Evolutionary conservation across 352 stramenopile genomes (phyloP).

Genomic region (Phytophthora hibernalis): DNA sequence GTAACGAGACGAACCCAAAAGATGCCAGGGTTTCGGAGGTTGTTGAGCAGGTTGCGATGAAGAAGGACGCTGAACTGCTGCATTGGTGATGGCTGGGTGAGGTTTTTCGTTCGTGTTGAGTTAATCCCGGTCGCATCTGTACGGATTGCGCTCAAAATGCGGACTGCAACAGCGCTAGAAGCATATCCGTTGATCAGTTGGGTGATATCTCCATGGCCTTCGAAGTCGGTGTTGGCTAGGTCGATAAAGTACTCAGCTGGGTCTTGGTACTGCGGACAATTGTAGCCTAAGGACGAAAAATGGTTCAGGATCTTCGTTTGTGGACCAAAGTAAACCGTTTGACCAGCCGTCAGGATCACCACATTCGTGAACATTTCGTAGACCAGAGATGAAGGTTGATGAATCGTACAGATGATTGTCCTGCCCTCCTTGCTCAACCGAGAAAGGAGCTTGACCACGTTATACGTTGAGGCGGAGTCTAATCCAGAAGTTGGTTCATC

Average conservation of each 20-base stretch:
- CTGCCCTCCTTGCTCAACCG: constrained; percentile 56
- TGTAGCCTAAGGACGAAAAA: constrained; percentile 55
- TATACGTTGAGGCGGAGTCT: constrained; percentile 87
- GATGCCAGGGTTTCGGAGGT: constrained; percentile 67
- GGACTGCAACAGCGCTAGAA: constrained; percentile 12
- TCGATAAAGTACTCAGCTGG: constrained; percentile 65
- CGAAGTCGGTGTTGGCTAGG: constrained; percentile 66
- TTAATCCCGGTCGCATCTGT: constrained; percentile 9
- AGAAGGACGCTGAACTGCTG: constrained; percentile 64
- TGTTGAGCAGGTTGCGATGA: constrained; percentile 62
- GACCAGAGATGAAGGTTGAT: constrained; percentile 74
- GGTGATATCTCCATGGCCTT: constrained; percentile 27
- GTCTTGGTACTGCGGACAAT: constrained; percentile 67
- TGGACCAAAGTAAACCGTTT: constrained; percentile 91
- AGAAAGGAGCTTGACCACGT: constrained; percentile 83
- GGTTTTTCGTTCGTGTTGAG: constrained; percentile 14
- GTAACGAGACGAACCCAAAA: constrained; percentile 80
- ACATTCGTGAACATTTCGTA: constrained; percentile 74
- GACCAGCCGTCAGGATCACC: constrained; percentile 67
- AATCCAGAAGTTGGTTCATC: constrained; percentile 94
- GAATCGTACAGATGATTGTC: constrained; percentile 88
- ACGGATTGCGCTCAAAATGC: constrained; percentile 16
- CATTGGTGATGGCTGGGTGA: constrained; percentile 33
- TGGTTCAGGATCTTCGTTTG: constrained; percentile 46
- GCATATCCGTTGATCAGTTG: constrained; percentile 24